phyloP scores from a whole-genome alignment of 805 yeast species.

The Candida loeiensis region DNA sequence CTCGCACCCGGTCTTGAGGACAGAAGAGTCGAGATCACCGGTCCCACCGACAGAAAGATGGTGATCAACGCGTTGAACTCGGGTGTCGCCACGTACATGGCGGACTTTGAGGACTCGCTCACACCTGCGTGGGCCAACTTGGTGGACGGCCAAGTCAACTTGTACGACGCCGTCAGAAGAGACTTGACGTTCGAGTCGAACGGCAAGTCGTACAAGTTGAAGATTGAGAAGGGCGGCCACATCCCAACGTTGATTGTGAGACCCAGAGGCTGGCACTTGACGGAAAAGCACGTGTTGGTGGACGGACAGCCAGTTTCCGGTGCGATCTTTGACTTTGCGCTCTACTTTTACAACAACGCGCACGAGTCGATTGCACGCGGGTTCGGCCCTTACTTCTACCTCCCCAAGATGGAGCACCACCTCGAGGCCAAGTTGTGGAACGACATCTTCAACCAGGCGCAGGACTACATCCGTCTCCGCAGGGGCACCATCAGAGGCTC shows the following conservation, averaged over 20 bases:
- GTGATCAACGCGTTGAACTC: conserved; percentile 78
- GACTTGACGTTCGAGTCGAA: conserved; percentile 45
- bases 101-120: conserved; percentile 81
- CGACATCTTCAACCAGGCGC: conserved; percentile 71
- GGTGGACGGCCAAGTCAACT: conserved; percentile 76
- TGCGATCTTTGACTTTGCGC: conserved; percentile 74
- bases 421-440: conserved; percentile 82
- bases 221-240: conserved; percentile 49
- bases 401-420: conserved; percentile 86
- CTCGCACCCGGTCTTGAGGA: conserved; percentile 70
- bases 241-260: conserved; percentile 77
- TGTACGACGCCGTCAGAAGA: conserved; percentile 72
- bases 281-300: conserved; percentile 64
- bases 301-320: conserved; percentile 78
- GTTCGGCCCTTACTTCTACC: conserved; percentile 75
- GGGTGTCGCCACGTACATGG: conserved; percentile 77
- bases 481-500: conserved; percentile 82
- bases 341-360: conserved; percentile 76
- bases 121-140: conserved; percentile 82
- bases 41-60: conserved; percentile 84
- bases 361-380: conserved; percentile 57
- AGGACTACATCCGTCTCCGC: conserved; percentile 63
- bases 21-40: conserved; percentile 79
- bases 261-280: conserved; percentile 89
- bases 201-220: conserved; percentile 43